phyloP scores from a whole-genome alignment of 352 stramenopile species.

The Pythium periplocum region DNA sequence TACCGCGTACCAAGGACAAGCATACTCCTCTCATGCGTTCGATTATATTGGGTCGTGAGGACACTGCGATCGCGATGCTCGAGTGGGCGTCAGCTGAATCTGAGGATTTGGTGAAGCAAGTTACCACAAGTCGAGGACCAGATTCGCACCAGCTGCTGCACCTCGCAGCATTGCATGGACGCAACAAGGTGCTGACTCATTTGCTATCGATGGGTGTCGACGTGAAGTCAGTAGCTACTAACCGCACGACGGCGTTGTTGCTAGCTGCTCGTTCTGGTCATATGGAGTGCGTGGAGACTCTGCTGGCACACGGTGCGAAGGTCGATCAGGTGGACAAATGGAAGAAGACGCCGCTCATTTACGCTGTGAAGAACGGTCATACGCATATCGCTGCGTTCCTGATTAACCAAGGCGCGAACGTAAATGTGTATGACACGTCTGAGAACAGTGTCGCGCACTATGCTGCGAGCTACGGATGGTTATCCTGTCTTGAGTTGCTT shows the following conservation, averaged over 20 bases:
- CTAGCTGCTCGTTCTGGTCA: constrained; percentile 41
- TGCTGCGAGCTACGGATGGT: constrained; percentile 52
- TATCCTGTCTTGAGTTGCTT: constrained; percentile 41
- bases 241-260: constrained; percentile 29
- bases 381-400: constrained; percentile 28
- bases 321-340: constrained; percentile 50
- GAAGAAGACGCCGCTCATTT: constrained; percentile 56
- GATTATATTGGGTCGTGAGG: constrained; percentile 24
- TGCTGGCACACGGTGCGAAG: constrained; percentile 33
- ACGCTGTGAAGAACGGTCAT: constrained; percentile 58
- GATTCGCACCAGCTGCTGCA: constrained; percentile 35
- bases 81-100: constrained; percentile 28
- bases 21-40: constrained; percentile 46
- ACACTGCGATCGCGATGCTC: constrained; percentile 37
- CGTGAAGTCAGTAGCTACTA: constrained; percentile 5
- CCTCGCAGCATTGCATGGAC: constrained; percentile 33
- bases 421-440: constrained; percentile 55
- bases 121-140: constrained; percentile 29
- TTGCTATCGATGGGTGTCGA: constrained; percentile 30
- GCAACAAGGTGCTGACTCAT: constrained; percentile 28
- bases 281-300: constrained; percentile 29
- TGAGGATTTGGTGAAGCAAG: constrained; percentile 9
- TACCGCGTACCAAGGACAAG: constrained; percentile 31
- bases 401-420: constrained; percentile 50
- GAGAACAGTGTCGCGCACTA: constrained; percentile 64